Conservation (phyloP, 371 early-diverging fungal genomes). For the Massospora cicadina region DNA sequence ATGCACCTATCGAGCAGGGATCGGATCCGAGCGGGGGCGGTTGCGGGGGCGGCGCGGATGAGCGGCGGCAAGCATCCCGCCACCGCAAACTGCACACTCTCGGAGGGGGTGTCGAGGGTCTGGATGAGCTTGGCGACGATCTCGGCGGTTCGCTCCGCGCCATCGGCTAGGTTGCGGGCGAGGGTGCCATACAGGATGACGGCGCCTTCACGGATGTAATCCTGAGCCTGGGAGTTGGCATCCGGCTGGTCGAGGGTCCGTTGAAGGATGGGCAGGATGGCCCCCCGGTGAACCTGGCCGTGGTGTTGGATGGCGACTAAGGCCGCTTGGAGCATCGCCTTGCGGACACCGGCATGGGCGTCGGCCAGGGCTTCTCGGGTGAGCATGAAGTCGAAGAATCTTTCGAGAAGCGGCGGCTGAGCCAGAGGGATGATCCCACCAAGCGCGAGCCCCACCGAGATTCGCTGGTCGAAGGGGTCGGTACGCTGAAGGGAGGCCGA, state of each 20-base stretch:
- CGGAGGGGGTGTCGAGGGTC: conserved; percentile 84
- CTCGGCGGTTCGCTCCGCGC: conserved; percentile 50
- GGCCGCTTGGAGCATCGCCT: conserved; percentile 74
- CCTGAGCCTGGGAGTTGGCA: conserved; percentile 40
- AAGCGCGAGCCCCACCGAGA: conserved; percentile 61
- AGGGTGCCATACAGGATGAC: conserved; percentile 84
- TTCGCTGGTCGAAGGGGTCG: conserved; percentile 69
- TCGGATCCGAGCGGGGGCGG: conserved; percentile 40
- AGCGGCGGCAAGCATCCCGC: conserved; percentile 87
- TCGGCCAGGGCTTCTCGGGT: conserved; percentile 74
- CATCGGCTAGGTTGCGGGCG: conserved; percentile 62
- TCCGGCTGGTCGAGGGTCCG: conserved; percentile 43
- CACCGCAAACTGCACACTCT: conserved; percentile 87
- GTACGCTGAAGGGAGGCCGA: conserved; percentile 58
- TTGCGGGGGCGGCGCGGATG: conserved; percentile 45
- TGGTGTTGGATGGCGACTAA: conserved; percentile 52
- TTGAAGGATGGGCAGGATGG: conserved; percentile 58
- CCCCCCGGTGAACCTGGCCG: conserved; percentile 46
- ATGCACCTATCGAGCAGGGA: conserved; percentile 47
- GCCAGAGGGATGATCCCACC: conserved; percentile 47
- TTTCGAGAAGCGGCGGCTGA: conserved; percentile 24
- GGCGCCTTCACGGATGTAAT: conserved; percentile 69
- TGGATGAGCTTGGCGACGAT: conserved; percentile 74
- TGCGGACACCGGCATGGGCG: conserved; percentile 54
- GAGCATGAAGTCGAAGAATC: conserved; percentile 62